phyloP scores from a whole-genome alignment of 805 yeast species.

The Candida piceae region DNA sequence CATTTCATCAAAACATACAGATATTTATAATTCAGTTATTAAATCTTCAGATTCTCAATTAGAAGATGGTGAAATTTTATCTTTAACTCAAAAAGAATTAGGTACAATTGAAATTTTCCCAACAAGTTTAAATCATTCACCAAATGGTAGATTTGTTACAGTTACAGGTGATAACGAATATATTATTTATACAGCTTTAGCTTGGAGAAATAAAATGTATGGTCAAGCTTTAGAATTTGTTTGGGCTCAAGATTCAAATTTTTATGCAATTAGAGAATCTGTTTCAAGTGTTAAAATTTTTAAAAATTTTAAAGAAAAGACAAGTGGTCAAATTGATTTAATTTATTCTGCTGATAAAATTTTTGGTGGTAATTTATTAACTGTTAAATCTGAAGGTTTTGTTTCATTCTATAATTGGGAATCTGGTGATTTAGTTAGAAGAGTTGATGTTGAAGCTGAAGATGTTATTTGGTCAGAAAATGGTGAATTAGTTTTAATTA shows the following conservation, averaged over 20 bases:
- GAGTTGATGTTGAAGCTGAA: slow-evolving; percentile 81
- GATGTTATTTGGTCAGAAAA: slow-evolving; percentile 91
- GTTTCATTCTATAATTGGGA: slow-evolving; percentile 95
- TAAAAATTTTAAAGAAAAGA: slow-evolving; percentile 80
- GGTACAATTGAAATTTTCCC: slow-evolving; percentile 96
- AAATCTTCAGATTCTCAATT: slow-evolving; percentile 57
- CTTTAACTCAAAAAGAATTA: slow-evolving; percentile 79
- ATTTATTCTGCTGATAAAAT: slow-evolving; percentile 73
- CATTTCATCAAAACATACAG: slow-evolving; percentile 87
- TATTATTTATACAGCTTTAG: slow-evolving; percentile 91
- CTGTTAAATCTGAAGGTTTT: slow-evolving; percentile 78
- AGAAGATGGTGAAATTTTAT: slow-evolving; percentile 76
- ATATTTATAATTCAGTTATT: slow-evolving; percentile 78
- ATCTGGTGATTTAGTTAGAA: slow-evolving; percentile 72
- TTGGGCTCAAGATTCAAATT: slow-evolving; percentile 90
- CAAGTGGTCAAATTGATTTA: slow-evolving; percentile 57
- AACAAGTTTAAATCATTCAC: slow-evolving; percentile 80
- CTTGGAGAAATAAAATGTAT: slow-evolving; percentile 95
- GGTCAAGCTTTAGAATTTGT: slow-evolving; percentile 88
- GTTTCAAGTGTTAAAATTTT: slow-evolving; percentile 60
- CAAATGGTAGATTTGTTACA: slow-evolving; percentile 95
- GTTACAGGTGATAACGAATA: slow-evolving; percentile 98
- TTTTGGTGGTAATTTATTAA: slow-evolving; percentile 84
- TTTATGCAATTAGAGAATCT: slow-evolving; percentile 77
- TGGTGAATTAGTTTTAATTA: slow-evolving; percentile 80